A percentile compares a stretch with the other conserved stretches of the same genome.
Evolutionary conservation across 805 yeast species (phyloP).

Genomic region (Pichia pseudocactophila): DNA sequence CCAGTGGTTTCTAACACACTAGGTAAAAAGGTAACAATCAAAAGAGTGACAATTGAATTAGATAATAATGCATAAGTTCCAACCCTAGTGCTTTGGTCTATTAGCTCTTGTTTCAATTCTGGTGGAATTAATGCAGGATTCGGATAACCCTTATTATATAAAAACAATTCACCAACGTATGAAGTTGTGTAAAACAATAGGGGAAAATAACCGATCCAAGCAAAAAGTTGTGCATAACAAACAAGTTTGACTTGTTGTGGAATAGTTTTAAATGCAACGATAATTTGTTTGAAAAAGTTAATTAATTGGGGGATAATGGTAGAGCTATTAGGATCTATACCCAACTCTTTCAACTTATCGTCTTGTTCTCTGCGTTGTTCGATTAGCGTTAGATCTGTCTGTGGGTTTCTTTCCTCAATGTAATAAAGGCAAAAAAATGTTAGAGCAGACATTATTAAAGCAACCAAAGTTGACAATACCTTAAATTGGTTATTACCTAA

Average conservation of each 20-base stretch:
- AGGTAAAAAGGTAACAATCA: constrained; percentile 38
- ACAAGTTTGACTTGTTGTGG: constrained; percentile 45
- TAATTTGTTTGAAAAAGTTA: constrained; percentile 28
- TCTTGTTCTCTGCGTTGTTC: constrained; percentile 30
- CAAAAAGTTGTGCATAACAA: constrained; percentile 51
- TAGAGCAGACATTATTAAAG: constrained; percentile 31
- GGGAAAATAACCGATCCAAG: constrained; percentile 64
- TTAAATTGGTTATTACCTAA: constrained; percentile 45
- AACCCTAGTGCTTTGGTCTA: constrained; percentile 40
- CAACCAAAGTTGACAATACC: constrained; percentile 36
- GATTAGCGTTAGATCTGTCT: constrained; percentile 31
- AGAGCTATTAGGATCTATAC: constrained; percentile 24
- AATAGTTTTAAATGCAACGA: constrained; percentile 29
- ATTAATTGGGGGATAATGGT: constrained; percentile 15
- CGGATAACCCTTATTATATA: constrained; percentile 31
- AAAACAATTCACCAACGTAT: constrained; percentile 52
- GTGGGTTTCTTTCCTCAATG: constrained; percentile 43
- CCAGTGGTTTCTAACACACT: constrained; percentile 25
- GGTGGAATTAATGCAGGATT: constrained; percentile 35
- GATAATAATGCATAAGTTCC: constrained; percentile 45
- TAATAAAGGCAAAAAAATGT: constrained; percentile 33
- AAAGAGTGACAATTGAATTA: constrained; percentile 40
- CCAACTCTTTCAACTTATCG: constrained; percentile 27
- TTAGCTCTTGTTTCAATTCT: constrained; percentile 24
- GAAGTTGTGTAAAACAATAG: constrained; percentile 58